Base-by-base conservation (phyloP, 2,329 filamentous ascomycete genomes). In the Aspergillus candidus region DNA sequence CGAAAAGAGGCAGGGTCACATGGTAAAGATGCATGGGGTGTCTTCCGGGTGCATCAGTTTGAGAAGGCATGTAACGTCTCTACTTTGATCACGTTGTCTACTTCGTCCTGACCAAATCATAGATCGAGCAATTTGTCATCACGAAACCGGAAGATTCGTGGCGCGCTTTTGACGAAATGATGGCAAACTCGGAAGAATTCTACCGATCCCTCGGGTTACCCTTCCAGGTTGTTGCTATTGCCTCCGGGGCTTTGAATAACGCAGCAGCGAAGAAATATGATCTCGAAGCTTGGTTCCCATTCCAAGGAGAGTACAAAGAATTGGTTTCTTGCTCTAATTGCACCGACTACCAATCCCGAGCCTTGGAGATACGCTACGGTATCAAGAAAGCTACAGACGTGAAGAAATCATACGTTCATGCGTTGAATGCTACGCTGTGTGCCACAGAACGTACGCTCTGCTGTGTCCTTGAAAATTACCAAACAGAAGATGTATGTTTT, bases 1-100 rank as follows among this genome's bases (percentile, higher is more conserved):
- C 80, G 93, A 56, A 90, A 94, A 71, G 93, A 98, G 67, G 93
- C 93, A 33, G 93, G 93, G 42, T 83, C 87, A 14, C 91, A 93
- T 62, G 85, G 89, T 27, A 86, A 88, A 64, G 89, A 98, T 66
- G 91, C 91, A 1, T 98, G 93, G 93, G 93, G 93, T 44, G 88
- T 97, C 50, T 98, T 96, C 79, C 84, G 93, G 53, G 90, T 97
- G 22, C 93, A 98, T 67, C 91, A 98, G 67, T 98, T 97, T 61
- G 91, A 97, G 68, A 96, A 94, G 79, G 83, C 81, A 51, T 51
- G 59, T 14, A 43, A 14, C 6, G 4, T 12, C 32, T 40, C 40
- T 10, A 40, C 11, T 17, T 11, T 8, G 29, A n/a, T 32, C 10
- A 2, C 29, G 3, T 11, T 37, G 18, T 18, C 18, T 18, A 18